Base-by-base conservation (phyloP, 176 grass and related monocot genomes). In the Avena eriantha region DNA sequence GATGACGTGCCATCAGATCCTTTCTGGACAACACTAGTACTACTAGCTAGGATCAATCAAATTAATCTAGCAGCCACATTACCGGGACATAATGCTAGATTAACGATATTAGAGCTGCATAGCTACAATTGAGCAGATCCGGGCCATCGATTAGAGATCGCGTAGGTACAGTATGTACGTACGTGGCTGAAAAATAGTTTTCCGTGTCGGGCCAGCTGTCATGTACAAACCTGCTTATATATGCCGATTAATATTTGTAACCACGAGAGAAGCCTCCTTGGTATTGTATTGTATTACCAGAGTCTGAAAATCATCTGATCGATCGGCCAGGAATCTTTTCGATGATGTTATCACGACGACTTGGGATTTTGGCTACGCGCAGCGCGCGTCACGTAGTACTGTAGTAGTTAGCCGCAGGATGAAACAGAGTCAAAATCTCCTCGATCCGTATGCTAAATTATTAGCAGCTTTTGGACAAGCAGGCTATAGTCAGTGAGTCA, bases 191-290 rank as follows among this genome's bases (percentile, higher is more conserved):
- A 36, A 64, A 8, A 69, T 19, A 69, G 65, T 7, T 39, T 21
- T 69, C 67, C 21, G 67, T 41, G 45, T 46, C 10, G 45, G 9
- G 45, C 45, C 9, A 34, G 67, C 67, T 69, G 17, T 39, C 33
- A 69, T 21, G 67, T 33, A 19, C 17, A 21, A 69, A 67, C 29
- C 29, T n/a, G n/a, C n/a, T 67, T 34, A 16, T n/a, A 7, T 34
- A 16, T n/a, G 2, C 8, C 26, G 64, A 67, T 67, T 67, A 35
- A 34, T 14, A 34, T 34, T 67, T 67, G 29, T 67, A 15, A 69
- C 33, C 67, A 69, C 34, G 67, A 68, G 65, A 35, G 65, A 68
- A 68, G 65, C 65, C 36, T 68, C 65, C 31, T 68, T 9, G 15
- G 24, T 65, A 33, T 65, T 29, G 12, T 65, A 65, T 65, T 65